These are phyloP conservation scores for Hyaloperonospora arabidopsidis DNA, from an alignment of 352 stramenopile genomes.

Conservation along the genomic window DNA sequence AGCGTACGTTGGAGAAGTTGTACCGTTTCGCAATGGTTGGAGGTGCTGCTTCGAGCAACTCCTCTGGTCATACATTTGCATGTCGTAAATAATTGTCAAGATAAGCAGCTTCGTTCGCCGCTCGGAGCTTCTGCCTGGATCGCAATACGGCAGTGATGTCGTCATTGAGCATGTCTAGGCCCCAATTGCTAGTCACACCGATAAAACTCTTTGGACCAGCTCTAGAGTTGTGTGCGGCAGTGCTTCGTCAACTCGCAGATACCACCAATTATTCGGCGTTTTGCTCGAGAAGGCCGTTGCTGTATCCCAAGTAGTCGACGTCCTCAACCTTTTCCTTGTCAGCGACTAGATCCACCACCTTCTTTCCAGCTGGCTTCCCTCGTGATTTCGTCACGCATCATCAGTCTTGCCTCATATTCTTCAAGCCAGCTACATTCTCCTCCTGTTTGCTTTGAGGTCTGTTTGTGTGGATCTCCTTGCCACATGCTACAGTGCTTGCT, in stretches of 20 bases:
- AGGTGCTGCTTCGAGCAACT: too few species aligned
- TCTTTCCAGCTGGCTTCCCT: too few species aligned
- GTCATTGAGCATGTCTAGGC: conserved; percentile 47
- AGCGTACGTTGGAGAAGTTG: too few species aligned
- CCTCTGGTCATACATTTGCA: too few species aligned
- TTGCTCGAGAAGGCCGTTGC: too few species aligned
- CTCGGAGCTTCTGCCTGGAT: too few species aligned
- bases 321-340: conserved; percentile 22
- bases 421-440: too few species aligned
- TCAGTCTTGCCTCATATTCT: background rate
- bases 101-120: background rate
- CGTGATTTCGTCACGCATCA: too few species aligned
- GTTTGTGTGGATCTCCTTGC: background rate
- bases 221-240: conserved; percentile 38
- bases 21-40: too few species aligned
- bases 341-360: conserved; percentile 5
- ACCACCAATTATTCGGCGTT: too few species aligned
- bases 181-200: background rate
- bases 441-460: conserved; percentile 21
- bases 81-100: background rate
- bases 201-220: conserved; percentile 29
- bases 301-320: conserved; percentile 41
- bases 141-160: conserved; percentile 25
- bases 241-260: conserved; percentile 9
- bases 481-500: too few species aligned